Conservation (phyloP, 148 eudicot species). For the Cornus controversa region DNA sequence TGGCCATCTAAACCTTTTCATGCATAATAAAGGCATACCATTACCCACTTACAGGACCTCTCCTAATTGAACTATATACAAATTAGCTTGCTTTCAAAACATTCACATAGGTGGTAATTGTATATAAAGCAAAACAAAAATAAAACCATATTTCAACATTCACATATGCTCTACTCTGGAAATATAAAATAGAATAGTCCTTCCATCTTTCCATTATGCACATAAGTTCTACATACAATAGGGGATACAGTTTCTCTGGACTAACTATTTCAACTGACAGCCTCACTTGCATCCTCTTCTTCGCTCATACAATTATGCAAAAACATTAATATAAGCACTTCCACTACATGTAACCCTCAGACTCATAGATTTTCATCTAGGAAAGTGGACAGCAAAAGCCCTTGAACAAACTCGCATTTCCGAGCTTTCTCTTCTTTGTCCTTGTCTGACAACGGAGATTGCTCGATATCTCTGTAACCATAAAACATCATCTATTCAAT, state of each 20-base stretch:
- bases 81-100: too few relatives aligned
- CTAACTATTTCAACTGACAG: background rate
- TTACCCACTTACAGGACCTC: too few relatives aligned
- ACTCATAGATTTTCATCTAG: constrained; percentile 51
- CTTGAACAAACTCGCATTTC: constrained; percentile 70
- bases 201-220: background rate
- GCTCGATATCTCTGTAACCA: constrained; percentile 29
- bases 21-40: too few relatives aligned
- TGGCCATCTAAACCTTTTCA: too few relatives aligned
- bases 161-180: background rate
- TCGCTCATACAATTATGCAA: background rate
- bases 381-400: constrained; percentile 67
- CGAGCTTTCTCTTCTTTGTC: constrained; percentile 78
- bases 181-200: background rate
- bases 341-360: background rate
- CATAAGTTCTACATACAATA: background rate
- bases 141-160: too few relatives aligned
- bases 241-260: background rate
- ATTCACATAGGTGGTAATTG: too few relatives aligned
- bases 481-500: background rate
- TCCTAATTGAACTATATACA: too few relatives aligned
- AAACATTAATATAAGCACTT: constrained; percentile 9
- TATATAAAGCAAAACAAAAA: too few relatives aligned
- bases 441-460: constrained; percentile 49
- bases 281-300: constrained; percentile 20